Percentiles rank a stretch among this genome's conserved stretches.
Conservation (phyloP, 192 early-diverging fungal species). For the Coemansia sp. region DNA sequence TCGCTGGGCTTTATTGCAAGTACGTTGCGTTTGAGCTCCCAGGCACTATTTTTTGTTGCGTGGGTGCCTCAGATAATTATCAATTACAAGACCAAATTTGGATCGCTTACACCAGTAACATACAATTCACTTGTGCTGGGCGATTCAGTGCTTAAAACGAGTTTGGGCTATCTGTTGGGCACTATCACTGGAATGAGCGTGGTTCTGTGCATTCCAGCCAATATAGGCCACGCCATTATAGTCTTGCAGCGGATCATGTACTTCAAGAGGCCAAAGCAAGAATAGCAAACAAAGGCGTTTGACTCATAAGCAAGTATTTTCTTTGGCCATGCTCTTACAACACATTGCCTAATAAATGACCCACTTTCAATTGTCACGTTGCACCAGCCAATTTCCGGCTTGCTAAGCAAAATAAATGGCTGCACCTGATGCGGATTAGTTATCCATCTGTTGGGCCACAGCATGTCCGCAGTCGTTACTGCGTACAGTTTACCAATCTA, state of each 20-base stretch:
- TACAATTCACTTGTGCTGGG: not conserved
- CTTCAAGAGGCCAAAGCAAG: not conserved
- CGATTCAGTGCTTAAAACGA: not conserved
- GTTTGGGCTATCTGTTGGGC: not conserved
- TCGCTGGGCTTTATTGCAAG: not conserved
- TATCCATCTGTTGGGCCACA: not conserved
- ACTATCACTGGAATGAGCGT: not conserved
- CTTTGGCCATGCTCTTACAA: too few species aligned
- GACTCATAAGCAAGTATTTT: not conserved
- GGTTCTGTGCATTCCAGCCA: not conserved
- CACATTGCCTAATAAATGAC: not conserved
- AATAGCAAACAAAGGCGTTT: not conserved
- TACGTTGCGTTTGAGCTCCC: not conserved
- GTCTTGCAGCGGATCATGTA: slow-evolving; percentile 10
- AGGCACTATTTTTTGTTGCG: not conserved
- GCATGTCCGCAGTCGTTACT: not conserved
- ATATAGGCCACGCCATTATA: not conserved
- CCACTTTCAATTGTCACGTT: not conserved
- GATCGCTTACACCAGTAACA: not conserved
- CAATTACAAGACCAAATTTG: not conserved
- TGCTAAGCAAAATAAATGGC: not conserved
- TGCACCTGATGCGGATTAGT: not conserved
- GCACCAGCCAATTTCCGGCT: not conserved
- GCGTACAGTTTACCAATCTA: not conserved
- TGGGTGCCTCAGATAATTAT: slow-evolving; percentile 15